Evolutionary conservation across 1,139 yeast genomes (phyloP), one percentile per base, ranked within the genome.

Genomic region (Diutina ranongensis): DNA sequence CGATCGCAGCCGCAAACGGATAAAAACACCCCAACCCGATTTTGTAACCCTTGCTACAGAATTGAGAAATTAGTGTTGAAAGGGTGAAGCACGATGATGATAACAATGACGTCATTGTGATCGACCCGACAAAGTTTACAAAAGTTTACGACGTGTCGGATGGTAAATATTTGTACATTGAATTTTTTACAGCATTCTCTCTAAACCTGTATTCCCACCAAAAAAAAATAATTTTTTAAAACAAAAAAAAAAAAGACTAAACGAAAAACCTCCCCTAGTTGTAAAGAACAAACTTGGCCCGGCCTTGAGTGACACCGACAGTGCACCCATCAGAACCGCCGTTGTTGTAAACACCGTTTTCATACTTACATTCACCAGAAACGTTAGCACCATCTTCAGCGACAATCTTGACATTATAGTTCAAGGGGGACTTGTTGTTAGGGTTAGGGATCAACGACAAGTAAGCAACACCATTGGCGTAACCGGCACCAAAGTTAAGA

Each of bases 381-480:
- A 78, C 79, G 46, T 55, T 57, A 45, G 80, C 66, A 50, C 69
- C 67, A 49, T 59, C 66, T 49, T 71, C 75, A 50, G 83, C 87
- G 49, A 71, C 80, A 57, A 83, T 82, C 65, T 80, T 80, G 51
- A 83, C 78, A 56, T 74, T 80, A 68, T 65, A 83, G 72, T 80
- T 81, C 50, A 80, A 73, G 48, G 83, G 64, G 40, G 68, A 64
- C 46, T 57, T 53, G 72, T 83, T 83, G 72, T 83, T 83, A 57
- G 92, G 92, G 66, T 83, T 83, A 62, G 89, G 89, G 68, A 83
- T 83, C 67, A 83, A 72, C 1, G 89, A 82, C 57, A 83, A 68
- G 70, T 83, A 83, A 47, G 85, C 71, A 56, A 74, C 70, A 54
- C 83, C 84, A 54, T 62, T 62, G 48, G 74, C 65, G 56, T 67